phyloP scores from a whole-genome alignment of 345 rosid genomes.

The Streptanthus diversifolius region DNA sequence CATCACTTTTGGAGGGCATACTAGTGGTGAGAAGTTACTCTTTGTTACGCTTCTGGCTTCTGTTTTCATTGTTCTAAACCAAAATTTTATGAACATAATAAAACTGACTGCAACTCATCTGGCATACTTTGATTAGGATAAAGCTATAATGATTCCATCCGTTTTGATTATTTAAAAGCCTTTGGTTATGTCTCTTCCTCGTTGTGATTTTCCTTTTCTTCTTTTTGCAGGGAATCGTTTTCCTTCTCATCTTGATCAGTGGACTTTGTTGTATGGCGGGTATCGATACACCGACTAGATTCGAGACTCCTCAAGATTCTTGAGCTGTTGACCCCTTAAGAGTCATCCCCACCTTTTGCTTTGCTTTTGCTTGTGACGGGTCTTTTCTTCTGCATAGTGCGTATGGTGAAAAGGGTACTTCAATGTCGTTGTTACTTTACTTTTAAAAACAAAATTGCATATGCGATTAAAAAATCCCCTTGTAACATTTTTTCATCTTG shows the following conservation, averaged over 20 bases:
- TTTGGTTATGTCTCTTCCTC: constrained; percentile 28
- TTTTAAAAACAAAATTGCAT: constrained; percentile 22
- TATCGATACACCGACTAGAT: constrained; percentile 90
- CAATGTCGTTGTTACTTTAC: constrained; percentile 26
- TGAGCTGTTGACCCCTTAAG: constrained; percentile 35
- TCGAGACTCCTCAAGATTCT: constrained; percentile 92
- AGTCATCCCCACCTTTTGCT: constrained; percentile 26
- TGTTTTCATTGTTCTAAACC: neutral
- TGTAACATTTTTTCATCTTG: constrained; percentile 36
- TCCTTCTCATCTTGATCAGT: constrained; percentile 78
- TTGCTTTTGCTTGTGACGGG: constrained; percentile 29
- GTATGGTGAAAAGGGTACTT: constrained; percentile 23
- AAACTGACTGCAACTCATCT: neutral
- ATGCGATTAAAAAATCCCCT: constrained; percentile 28
- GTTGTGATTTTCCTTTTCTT: neutral
- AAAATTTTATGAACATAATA: neutral
- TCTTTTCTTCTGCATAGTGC: constrained; percentile 31
- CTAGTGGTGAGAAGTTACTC: constrained; percentile 60
- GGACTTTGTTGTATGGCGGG: constrained; percentile 99
- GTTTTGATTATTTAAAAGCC: neutral
- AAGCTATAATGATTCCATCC: neutral
- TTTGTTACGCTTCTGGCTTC: neutral
- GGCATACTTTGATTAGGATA: neutral
- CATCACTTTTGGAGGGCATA: constrained; percentile 88
- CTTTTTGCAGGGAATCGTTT: constrained; percentile 71